Base-by-base conservation (phyloP, 2,329 filamentous ascomycete genomes). In the Pseudocercospora eumusae region DNA sequence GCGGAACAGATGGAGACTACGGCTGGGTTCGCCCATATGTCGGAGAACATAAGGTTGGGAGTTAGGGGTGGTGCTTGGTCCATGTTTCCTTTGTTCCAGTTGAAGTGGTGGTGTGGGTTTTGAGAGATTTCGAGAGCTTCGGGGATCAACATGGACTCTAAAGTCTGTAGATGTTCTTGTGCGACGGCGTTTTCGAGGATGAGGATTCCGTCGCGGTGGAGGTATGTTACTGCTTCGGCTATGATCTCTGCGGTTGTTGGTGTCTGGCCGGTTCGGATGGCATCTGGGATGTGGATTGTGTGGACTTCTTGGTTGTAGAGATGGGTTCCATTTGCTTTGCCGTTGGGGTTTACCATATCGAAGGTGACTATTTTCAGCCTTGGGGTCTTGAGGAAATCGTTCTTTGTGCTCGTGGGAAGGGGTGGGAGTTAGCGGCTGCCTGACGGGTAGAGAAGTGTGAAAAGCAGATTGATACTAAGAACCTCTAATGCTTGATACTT, bases 1-100 rank as follows among this genome's bases (percentile, higher is more conserved):
- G 81, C 79, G 0, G 83, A 81, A 1, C 82, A 83, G 36, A 85
- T 78, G 68, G 86, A 83, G 0, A 79, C 83, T 0, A 81, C 82
- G 13, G 86, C 80, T 3, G 25, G 73, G 67, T 70, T 70, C n/a
- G 66, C 65, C 67, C 69, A 75, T 21, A 80, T 60, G 50, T 80
- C 76, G 31, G 71, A 66, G 57, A 73, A 76, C 60, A 79, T 74
- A 42, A 75, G 73, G 0, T 73, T 69, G 13, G 66, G 61, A 11
- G 70, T 70, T 9, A 74, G 68, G 0, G 77, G 75, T 0, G 78
- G 77, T 25, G 75, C 76, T 64, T 78, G 76, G 55, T 78, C 75
- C 68, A 79, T 78, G 61, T 79, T 79, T 0, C 73, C 71, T 2
- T 74, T 76, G 56, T 40, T 70, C 62, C 61, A 75, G 67, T 75